phyloP scores from a whole-genome alignment of 148 eudicot genomes.

The Camellia sinensis region DNA sequence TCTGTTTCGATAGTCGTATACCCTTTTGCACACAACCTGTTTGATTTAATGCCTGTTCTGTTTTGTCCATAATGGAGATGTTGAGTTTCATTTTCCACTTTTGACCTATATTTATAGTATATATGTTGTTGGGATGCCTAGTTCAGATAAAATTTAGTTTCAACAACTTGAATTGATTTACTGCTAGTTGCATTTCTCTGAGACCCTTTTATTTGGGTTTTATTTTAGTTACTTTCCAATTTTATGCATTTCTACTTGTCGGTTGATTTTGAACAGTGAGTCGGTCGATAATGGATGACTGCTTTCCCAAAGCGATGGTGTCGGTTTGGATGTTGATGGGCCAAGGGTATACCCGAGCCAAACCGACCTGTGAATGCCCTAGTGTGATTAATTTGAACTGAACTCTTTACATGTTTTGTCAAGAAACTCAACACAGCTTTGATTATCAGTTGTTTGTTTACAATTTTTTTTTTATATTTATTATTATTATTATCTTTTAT shows the following conservation, averaged over 20 bases:
- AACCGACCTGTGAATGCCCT: too few species aligned
- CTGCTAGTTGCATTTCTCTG: neutral
- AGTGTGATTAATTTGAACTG: neutral
- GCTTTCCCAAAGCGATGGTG: too few species aligned
- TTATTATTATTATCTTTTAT: neutral
- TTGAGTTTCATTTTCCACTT: neutral
- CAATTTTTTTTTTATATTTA: too few species aligned
- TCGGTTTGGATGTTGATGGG: too few species aligned
- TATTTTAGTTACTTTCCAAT: neutral
- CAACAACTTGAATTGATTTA: neutral
- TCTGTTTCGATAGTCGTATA: neutral
- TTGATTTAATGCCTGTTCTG: slow-evolving; percentile 16
- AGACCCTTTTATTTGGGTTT: slow-evolving; percentile 7
- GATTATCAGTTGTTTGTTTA: too few species aligned
- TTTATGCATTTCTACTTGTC: neutral
- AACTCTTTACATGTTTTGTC: neutral
- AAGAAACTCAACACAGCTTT: neutral
- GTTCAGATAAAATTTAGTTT: neutral
- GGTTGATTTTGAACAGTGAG: too few species aligned
- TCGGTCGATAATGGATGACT: too few species aligned
- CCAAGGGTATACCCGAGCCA: too few species aligned
- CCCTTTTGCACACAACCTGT: slow-evolving; percentile 15
- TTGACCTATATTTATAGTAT: neutral
- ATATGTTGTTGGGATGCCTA: neutral
- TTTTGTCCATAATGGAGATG: neutral